Base-by-base conservation (phyloP, 306 rosid genomes). In the Pachyrhizus erosus region DNA sequence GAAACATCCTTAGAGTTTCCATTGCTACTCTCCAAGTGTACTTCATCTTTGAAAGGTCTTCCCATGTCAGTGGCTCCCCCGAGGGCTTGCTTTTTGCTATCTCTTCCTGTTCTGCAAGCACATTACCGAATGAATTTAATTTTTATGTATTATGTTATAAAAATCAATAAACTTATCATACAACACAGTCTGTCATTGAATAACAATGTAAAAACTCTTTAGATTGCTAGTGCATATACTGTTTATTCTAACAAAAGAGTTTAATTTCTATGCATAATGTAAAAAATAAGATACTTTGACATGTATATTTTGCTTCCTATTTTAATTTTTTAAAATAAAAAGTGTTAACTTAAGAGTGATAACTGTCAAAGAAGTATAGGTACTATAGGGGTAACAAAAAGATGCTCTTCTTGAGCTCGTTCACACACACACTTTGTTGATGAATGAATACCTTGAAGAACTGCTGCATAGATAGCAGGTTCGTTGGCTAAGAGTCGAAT, bases 11-110 rank as follows among this genome's bases (percentile, higher is more conserved):
- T 40, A 94, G 79, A 46, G 91, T 92, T 81, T 94, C 97, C 87
- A 71, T 31, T 75, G 93, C 96, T 61, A 91, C 94, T 87, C 83
- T 87, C 94, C 98, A 92, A 23, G 97, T 91, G 91, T 87, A 89
- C 89, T 90, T 94, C 98, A 92, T 94, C 87, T 91, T 87, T 69
- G 87, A 68, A 70, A 92, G 87, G 87, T 94, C 97, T 86, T 90
- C 90, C 96, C 97, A 94, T 0, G 88, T 91, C 43, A 94, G 86
- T 12, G 85, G 18, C 76, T 90, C 91, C 48, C 91, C 91, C 5
- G 80, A 33, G 13, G 7, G 11, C 91, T 92, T 92, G 82, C 83
- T 81, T 87, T 73, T 82, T 15, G 82, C 91, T 86, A 90, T 89
- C 77, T 89, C 92, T 87, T 92, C 90, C 8, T 92, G 91, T 73